Evolutionary conservation across 2,329 filamentous ascomycete species (phyloP).

Genomic region (Zalaria obscura): DNA sequence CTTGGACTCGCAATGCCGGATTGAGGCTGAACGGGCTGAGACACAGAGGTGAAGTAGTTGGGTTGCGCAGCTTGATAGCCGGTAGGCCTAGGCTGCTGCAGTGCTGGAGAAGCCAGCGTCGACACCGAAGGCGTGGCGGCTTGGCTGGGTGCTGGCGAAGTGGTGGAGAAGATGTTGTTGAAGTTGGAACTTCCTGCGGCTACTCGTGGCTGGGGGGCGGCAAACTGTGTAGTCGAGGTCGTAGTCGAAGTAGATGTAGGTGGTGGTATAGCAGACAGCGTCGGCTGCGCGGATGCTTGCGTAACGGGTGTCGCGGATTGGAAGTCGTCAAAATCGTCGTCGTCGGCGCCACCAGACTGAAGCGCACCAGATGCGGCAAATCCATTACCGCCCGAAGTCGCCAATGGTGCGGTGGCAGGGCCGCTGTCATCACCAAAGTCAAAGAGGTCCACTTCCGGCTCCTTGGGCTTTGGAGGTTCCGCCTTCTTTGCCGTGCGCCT

Average conservation of each 20-base stretch:
- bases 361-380: slow-evolving; percentile 63
- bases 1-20: slow-evolving; percentile 20
- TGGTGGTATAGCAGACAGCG: slow-evolving; percentile 25
- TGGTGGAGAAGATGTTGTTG: slow-evolving; percentile 68
- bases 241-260: slow-evolving; percentile 31
- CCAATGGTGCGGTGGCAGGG: slow-evolving; percentile 22
- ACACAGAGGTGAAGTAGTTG: slow-evolving; percentile 89
- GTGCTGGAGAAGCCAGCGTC: slow-evolving; percentile 22
- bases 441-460: slow-evolving; percentile 83
- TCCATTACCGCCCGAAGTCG: slow-evolving; percentile 29
- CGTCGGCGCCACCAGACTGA: slow-evolving; percentile 57
- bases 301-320: slow-evolving; percentile 62
- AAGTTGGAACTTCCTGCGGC: slow-evolving; percentile 68
- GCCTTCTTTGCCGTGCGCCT: slow-evolving; percentile 43
- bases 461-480: slow-evolving; percentile 64
- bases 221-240: slow-evolving; percentile 54
- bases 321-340: slow-evolving; percentile 96
- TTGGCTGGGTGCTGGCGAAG: slow-evolving; percentile 54
- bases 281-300: slow-evolving; percentile 19
- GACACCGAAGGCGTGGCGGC: slow-evolving; percentile 23
- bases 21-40: slow-evolving; percentile 20
- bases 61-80: slow-evolving; percentile 66
- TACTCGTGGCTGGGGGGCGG: slow-evolving; percentile 73
- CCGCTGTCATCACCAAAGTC: slow-evolving; percentile 59
- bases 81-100: slow-evolving; percentile 36